Evolutionary conservation across 148 eudicot genomes (phyloP).

Genomic region (Cornus suecica): DNA sequence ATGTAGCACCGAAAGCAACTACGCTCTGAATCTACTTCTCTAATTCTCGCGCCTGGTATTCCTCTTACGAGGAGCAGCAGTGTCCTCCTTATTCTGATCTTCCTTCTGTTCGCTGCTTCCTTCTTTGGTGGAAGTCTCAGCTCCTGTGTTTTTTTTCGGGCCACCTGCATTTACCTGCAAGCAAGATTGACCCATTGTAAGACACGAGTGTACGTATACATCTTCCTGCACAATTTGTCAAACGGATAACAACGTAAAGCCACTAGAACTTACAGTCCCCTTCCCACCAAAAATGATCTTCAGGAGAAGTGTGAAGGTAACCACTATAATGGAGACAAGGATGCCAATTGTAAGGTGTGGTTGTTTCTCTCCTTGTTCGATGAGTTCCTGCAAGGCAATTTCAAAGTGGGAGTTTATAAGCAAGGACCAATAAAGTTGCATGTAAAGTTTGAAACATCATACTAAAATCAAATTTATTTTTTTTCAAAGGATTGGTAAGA

Average conservation of each 20-base stretch:
- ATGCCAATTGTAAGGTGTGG: conserved; percentile 68
- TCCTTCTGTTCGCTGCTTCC: conserved; percentile 47
- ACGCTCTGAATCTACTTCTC: conserved; percentile 13
- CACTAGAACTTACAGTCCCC: conserved; percentile 59
- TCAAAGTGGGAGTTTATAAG: neutral
- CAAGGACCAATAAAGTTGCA: neutral
- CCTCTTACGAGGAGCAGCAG: conserved; percentile 66
- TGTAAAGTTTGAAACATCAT: too few relatives aligned
- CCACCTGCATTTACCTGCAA: conserved; percentile 39
- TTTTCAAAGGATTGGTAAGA: too few relatives aligned
- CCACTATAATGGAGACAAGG: conserved; percentile 48
- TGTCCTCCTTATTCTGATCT: conserved; percentile 43
- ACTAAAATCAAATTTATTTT: too few relatives aligned
- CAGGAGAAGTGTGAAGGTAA: conserved; percentile 41
- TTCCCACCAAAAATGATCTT: conserved; percentile 80
- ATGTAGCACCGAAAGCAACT: conserved; percentile 2
- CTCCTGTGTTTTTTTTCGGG: conserved; percentile 29
- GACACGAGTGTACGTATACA: neutral
- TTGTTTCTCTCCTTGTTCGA: conserved; percentile 90
- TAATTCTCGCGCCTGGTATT: conserved; percentile 61
- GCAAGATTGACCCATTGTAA: neutral
- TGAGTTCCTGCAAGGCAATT: conserved; percentile 49
- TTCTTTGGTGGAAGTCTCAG: conserved; percentile 40
- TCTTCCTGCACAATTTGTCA: neutral
- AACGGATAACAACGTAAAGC: neutral